These are phyloP conservation scores for Sphaceloma murrayae DNA, from an alignment of 2,329 filamentous ascomycete genomes.

Conservation along the genomic window DNA sequence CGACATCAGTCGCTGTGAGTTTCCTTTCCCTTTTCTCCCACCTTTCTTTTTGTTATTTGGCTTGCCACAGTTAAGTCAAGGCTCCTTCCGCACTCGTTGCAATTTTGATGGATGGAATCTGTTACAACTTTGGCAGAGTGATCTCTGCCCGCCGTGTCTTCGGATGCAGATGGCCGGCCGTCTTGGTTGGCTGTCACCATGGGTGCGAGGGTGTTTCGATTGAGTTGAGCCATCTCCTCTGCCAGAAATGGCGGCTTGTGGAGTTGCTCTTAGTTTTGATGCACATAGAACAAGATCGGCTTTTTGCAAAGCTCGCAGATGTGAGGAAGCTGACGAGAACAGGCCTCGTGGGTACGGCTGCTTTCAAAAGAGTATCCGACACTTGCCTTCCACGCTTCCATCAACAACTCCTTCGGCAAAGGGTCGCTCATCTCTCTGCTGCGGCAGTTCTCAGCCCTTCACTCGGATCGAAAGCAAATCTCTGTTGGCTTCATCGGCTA, in stretches of 20 bases:
- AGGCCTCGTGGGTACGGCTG: constrained; percentile 88
- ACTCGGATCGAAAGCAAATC: constrained; percentile 87
- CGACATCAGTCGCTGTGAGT: constrained; percentile 92
- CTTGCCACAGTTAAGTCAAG: constrained; percentile 86
- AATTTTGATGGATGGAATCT: constrained; percentile 67
- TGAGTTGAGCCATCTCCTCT: constrained; percentile 89
- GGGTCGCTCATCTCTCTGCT: constrained; percentile 86
- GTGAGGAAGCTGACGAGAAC: constrained; percentile 27
- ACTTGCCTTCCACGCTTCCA: constrained; percentile 84
- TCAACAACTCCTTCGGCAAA: constrained; percentile 95
- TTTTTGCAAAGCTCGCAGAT: constrained; percentile 24
- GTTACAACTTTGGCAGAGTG: constrained; percentile 99
- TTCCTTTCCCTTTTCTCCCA: no score
- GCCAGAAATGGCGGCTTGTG: constrained; percentile 51
- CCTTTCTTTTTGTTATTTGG: constrained; percentile 19
- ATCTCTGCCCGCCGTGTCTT: constrained; percentile 61
- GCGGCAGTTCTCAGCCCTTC: constrained; percentile 82
- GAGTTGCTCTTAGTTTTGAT: constrained; percentile 98
- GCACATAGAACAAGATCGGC: constrained; percentile 57
- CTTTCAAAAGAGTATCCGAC: constrained; percentile 89
- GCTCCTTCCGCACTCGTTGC: constrained; percentile 53
- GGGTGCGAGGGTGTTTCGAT: constrained; percentile 72
- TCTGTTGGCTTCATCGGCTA: constrained; percentile 83
- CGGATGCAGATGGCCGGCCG: constrained; percentile 65
- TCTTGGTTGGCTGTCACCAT: constrained; percentile 77